These are phyloP conservation scores for Phialophora chinensis DNA, from an alignment of 2,329 filamentous ascomycete genomes.

Conservation along the genomic window DNA sequence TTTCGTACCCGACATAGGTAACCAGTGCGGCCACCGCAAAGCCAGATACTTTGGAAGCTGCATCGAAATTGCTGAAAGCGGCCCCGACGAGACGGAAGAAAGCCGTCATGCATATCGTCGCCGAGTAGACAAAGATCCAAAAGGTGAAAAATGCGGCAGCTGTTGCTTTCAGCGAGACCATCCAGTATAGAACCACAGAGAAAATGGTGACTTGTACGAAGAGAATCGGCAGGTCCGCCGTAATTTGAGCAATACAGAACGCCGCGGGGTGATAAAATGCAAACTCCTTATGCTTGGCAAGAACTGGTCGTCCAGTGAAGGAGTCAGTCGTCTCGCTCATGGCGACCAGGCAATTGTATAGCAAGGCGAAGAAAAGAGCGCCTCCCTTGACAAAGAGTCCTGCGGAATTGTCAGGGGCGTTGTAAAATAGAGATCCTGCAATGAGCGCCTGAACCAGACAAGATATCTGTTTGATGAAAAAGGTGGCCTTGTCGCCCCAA, in stretches of 20 bases:
- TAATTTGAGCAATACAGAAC: conserved; percentile 84
- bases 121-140: conserved; percentile 59
- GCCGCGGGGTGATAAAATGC: conserved; percentile 88
- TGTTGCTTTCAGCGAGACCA: conserved; percentile 61
- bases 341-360: conserved; percentile 66
- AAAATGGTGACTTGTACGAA: conserved; percentile 73
- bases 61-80: conserved; percentile 62
- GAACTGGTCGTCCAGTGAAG: conserved; percentile 86
- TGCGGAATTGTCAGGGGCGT: conserved; percentile 61
- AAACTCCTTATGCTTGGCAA: conserved; percentile 87
- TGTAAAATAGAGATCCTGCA: conserved; percentile 71
- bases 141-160: conserved; percentile 67
- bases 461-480: conserved; percentile 66
- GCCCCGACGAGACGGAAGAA: conserved; percentile 64
- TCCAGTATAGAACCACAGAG: conserved; percentile 75
- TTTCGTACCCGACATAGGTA: conserved; percentile 61
- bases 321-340: conserved; percentile 67
- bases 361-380: conserved; percentile 66
- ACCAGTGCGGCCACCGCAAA: conserved; percentile 47
- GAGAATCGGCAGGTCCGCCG: conserved; percentile 84
- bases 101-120: conserved; percentile 64
- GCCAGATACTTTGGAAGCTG: conserved; percentile 61
- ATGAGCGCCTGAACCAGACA: conserved; percentile 66
- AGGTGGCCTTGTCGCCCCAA: conserved; percentile 68
- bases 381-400: conserved; percentile 70